Conservation (phyloP, 768 basidiomycete genomes). For the Russula griseocarnosa region DNA sequence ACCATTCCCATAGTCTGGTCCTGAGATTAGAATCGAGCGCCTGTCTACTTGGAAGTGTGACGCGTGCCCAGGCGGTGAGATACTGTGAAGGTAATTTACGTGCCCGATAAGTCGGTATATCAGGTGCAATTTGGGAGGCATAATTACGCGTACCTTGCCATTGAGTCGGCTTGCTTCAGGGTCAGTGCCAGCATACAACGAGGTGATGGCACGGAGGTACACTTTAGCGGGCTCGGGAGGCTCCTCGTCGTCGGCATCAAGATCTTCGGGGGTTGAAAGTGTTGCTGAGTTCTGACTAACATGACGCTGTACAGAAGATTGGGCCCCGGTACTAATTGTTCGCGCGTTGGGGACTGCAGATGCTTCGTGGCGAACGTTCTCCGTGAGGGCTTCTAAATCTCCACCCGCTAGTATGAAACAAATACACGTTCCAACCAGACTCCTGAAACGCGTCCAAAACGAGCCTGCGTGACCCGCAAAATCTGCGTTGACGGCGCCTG, state of each 20-base stretch:
- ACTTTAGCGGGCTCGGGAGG: not conserved
- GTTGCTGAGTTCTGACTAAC: too few relatives aligned
- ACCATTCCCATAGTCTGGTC: slow-evolving; percentile 30
- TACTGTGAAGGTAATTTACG: slow-evolving; percentile 10
- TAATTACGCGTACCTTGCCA: slow-evolving; percentile 12
- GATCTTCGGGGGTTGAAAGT: too few relatives aligned
- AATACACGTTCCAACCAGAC: not conserved
- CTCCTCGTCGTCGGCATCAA: too few relatives aligned
- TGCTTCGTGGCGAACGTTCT: not conserved
- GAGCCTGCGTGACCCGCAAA: not conserved
- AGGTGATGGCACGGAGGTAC: slow-evolving; percentile 10
- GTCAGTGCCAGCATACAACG: slow-evolving; percentile 9
- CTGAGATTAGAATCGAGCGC: slow-evolving; percentile 21
- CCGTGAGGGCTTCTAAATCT: not conserved
- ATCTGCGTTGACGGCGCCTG: slow-evolving; percentile 2
- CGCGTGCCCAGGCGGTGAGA: slow-evolving; percentile 23
- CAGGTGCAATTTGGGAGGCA: not conserved
- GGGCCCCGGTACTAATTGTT: too few relatives aligned
- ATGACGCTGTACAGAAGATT: too few relatives aligned
- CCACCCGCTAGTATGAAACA: not conserved
- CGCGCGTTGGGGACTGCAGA: accelerated
- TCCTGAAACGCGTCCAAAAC: not conserved
- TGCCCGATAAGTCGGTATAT: not conserved
- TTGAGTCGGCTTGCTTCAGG: not conserved
- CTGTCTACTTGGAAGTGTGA: slow-evolving; percentile 10